A percentile compares a stretch with the other conserved stretches of the same genome.
These are phyloP conservation scores for Ophiocordyceps polyrhachis-furcata DNA, from an alignment of 2,329 filamentous ascomycete species.

Conservation along the genomic window DNA sequence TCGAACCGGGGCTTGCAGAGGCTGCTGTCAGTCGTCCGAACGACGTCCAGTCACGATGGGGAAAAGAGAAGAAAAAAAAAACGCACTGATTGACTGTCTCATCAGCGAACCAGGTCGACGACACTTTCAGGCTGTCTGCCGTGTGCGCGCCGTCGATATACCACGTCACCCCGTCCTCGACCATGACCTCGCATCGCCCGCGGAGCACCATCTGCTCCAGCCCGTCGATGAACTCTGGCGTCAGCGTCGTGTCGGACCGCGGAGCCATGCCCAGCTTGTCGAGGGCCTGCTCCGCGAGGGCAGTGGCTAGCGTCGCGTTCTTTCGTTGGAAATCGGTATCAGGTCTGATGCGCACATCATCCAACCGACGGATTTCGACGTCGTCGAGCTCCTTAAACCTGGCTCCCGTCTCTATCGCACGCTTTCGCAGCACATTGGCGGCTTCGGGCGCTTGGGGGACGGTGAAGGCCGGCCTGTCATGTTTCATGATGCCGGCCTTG, in stretches of 20 bases:
- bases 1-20: conserved; percentile 15
- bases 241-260: conserved; percentile 19
- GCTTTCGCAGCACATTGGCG: conserved; percentile 23
- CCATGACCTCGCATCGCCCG: conserved; percentile 53
- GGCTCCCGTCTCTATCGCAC: conserved; percentile 35
- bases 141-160: conserved; percentile 91
- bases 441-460: conserved; percentile 30
- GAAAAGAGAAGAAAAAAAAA: no score
- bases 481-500: conserved; percentile 54
- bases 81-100: conserved; percentile 19
- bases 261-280: conserved; percentile 20
- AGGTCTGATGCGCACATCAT: conserved; percentile 27
- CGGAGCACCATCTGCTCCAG: conserved; percentile 59
- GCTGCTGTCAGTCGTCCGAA: background rate
- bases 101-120: conserved; percentile 61
- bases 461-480: conserved; percentile 36
- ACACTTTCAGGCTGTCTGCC: conserved; percentile 67
- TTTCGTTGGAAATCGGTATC: conserved; percentile 38
- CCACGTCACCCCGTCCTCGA: conserved; percentile 47
- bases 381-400: conserved; percentile 23
- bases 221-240: conserved; percentile 49
- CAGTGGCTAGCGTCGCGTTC: conserved; percentile 35
- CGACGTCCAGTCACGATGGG: background rate
- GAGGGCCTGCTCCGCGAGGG: conserved; percentile 31
- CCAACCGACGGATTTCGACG: conserved; percentile 24